Base-by-base conservation (phyloP, 768 basidiomycete species). In the Mycena albidolilacea region DNA sequence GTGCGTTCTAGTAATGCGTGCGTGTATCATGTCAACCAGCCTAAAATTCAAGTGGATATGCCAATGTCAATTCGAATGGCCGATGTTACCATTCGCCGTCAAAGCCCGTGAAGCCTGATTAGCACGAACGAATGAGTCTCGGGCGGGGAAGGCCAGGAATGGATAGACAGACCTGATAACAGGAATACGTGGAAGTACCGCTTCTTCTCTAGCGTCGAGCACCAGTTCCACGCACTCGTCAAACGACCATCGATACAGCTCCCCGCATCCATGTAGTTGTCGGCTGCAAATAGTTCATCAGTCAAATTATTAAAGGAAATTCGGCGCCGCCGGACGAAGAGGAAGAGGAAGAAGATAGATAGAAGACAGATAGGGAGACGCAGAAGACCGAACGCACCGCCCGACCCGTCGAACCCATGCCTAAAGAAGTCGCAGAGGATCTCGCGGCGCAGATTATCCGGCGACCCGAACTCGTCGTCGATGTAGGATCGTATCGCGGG, bases 141-240 rank as follows among this genome's bases (percentile, higher is more conserved):
- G 38, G 50, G 14, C 44, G 7, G 7, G 48, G 39, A 3, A 41
- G 58, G 15, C 35, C 21, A 46, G 46, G 17, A 2, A 54, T 23
- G 23, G 23, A 3, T 11, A 19, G 54, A 80, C 92, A 75, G 71
- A 94, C 94, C 93, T 58, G 90, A 89, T 64, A 96, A 83, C 72
- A 96, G 82, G 81, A 96, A 96, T 23, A 95, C 84, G 7, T 89
- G 91, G 85, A 95, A 95, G 79, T 90, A 96, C 61, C 91, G 85
- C 84, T 96, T 96, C 85, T 95, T 96, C 85, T 96, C 95, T 75
- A 96, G 81, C 58, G 86, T 87, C 61, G 91, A 90, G 83, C 95
- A 96, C 95, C 95, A 96, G 79, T 96, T 95, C 95, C 95, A 96
- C 5, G 95, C 95, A 80, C 94, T 95, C 39, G 95, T 96, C 77